Evolutionary conservation across 2,329 filamentous ascomycete species (phyloP), one percentile per base, ranked within the genome.

Genomic region (Cordyceps cicadae): DNA sequence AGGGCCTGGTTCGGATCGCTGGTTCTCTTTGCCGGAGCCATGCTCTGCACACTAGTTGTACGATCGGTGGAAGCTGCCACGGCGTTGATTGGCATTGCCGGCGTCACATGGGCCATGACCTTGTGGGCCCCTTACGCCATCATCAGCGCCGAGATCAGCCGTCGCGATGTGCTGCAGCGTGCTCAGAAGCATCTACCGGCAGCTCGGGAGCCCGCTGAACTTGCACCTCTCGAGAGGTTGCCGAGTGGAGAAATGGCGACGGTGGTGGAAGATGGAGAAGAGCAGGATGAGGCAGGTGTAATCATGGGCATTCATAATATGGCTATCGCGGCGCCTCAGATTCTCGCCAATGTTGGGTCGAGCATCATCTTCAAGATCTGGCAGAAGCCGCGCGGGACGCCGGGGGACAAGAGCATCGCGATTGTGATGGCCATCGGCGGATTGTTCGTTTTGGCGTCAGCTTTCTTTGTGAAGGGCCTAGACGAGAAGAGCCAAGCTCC

Each of bases 301-400:
- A 91, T 97, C 50, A 81, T 97, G 2, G 93, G 93, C 9, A 92
- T 97, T 59, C 93, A 97, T 78, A 97, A 97, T 72, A 93, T 97
- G 76, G 88, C 92, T 17, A 89, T 97, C 66, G 91, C 92, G 0
- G 87, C 91, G 5, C 93, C 93, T 1, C 93, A 97, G 71, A 92
- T 97, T 63, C 81, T 97, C 59, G 92, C 93, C 12, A 97, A 92
- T 6, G 76, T 97, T 32, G 85, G 89, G 26, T 93, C 90, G 62
- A 92, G 88, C 69, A 78, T 88, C 62, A 89, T 97, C 64, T 97
- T 97, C 77, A 87, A 85, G 69, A 77, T 87, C 46, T 82, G 93
- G 68, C 92, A 97, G 76, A 96, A 96, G 73, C 91, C 90, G 0
- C 82, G 93, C 64, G 92, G 92, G 5, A 84, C 82, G 5, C 88